Evolutionary conservation across 2,329 filamentous ascomycete species (phyloP).

Genomic region (Cytospora chrysosperma): DNA sequence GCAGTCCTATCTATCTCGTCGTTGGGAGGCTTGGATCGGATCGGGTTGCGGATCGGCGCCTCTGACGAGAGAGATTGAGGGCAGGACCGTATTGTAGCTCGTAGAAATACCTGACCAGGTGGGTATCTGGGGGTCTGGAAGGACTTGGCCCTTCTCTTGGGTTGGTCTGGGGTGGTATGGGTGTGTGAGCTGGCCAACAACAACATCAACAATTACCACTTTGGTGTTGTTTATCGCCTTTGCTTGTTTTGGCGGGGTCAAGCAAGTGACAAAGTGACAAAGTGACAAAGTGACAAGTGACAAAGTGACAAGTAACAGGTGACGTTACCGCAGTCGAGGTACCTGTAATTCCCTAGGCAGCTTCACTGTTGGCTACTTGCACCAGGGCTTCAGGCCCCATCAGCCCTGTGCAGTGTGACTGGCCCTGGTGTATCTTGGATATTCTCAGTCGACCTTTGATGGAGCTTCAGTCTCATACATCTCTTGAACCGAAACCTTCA

Average conservation of each 20-base stretch:
- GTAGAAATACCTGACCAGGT: too few relatives aligned
- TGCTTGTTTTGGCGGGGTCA: background rate
- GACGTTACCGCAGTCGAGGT: background rate
- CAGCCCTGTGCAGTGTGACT: too few relatives aligned
- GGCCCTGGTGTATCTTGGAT: background rate
- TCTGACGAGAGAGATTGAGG: background rate
- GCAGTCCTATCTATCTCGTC: background rate
- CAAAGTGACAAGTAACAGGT: background rate
- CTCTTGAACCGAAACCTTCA: background rate
- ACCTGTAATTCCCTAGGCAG: too few relatives aligned
- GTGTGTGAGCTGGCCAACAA: background rate
- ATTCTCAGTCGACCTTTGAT: background rate
- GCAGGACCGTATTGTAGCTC: too few relatives aligned
- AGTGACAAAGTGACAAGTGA: background rate
- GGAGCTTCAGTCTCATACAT: background rate
- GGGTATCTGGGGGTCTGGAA: too few relatives aligned
- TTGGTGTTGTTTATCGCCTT: background rate
- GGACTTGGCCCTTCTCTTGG: too few relatives aligned
- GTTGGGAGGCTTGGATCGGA: background rate
- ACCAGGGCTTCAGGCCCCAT: background rate
- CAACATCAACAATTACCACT: too few relatives aligned
- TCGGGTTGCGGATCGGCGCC: background rate
- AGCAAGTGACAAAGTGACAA: background rate
- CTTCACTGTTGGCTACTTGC: background rate
- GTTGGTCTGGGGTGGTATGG: too few relatives aligned